Percentiles rank a stretch among this genome's conserved stretches.
Evolutionary conservation across 768 basidiomycete species (phyloP).

Genomic region (Tremella fuciformis): DNA sequence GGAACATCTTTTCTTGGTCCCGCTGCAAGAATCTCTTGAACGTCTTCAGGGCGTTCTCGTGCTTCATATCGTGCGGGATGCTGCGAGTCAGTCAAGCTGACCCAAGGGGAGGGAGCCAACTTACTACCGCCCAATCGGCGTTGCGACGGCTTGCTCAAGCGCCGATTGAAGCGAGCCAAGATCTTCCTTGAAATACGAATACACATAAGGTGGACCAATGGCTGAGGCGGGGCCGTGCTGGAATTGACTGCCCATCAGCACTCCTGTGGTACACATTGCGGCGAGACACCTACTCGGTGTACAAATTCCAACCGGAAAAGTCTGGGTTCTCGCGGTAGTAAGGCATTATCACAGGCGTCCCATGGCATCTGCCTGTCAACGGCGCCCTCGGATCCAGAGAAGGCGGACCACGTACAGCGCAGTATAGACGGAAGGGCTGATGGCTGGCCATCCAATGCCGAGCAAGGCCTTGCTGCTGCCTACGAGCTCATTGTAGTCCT

Average conservation of each 20-base stretch:
- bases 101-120: constrained; percentile 8
- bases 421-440: constrained; percentile 49
- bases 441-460: constrained; percentile 45
- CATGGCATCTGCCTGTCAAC: constrained; percentile 40
- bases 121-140: constrained; percentile 45
- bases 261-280: too few relatives aligned
- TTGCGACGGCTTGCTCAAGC: constrained; percentile 32
- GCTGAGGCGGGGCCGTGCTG: constrained; percentile 48
- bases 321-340: constrained; percentile 26
- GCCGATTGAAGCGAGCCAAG: constrained; percentile 32
- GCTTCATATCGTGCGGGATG: constrained; percentile 46
- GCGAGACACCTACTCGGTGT: constrained; percentile 28
- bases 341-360: constrained; percentile 46
- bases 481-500: constrained; percentile 38
- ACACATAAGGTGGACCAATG: constrained; percentile 49
- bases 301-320: constrained; percentile 41
- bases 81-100: constrained; percentile 13
- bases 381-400: not conserved
- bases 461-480: constrained; percentile 42
- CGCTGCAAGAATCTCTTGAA: constrained; percentile 25
- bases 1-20: constrained; percentile 31
- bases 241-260: not conserved
- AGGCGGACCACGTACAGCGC: constrained; percentile 37
- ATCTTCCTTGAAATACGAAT: constrained; percentile 38
- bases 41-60: constrained; percentile 20